phyloP scores from a whole-genome alignment of 306 rosid genomes.

The Arachis hypogaea region DNA sequence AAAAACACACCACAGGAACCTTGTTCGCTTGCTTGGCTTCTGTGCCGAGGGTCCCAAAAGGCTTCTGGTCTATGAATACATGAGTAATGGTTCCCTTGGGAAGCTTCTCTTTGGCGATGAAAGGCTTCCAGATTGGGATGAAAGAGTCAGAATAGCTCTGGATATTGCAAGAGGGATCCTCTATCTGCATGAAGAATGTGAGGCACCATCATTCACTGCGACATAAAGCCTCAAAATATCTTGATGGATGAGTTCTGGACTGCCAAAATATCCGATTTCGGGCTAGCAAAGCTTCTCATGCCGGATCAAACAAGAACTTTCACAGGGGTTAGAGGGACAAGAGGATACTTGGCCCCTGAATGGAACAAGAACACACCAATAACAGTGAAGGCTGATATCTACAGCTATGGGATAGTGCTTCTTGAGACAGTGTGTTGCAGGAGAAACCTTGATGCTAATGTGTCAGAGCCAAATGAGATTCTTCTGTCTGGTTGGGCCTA shows the following conservation, averaged over 20 bases:
- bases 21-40: constrained; percentile 39
- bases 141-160: background rate
- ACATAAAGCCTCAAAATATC: constrained; percentile 38
- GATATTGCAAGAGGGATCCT: constrained; percentile 40
- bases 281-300: constrained; percentile 32
- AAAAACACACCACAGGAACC: constrained; percentile 38
- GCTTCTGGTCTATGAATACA: constrained; percentile 33
- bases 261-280: constrained; percentile 41
- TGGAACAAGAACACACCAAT: constrained; percentile 37
- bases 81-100: constrained; percentile 37
- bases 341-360: constrained; percentile 40
- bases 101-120: background rate
- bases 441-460: constrained; percentile 29
- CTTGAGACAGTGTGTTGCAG: constrained; percentile 35
- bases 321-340: constrained; percentile 39
- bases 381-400: constrained; percentile 29
- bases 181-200: constrained; percentile 40
- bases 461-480: background rate
- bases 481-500: constrained; percentile 36
- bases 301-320: constrained; percentile 26
- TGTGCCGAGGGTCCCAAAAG: constrained; percentile 35
- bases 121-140: constrained; percentile 19
- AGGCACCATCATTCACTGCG: constrained; percentile 35
- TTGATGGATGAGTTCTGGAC: constrained; percentile 31
- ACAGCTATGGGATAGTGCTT: constrained; percentile 33